Percentiles rank a stretch among this genome's conserved stretches.
Conservation (phyloP, 768 basidiomycete genomes). For the Dioszegia crocea region DNA sequence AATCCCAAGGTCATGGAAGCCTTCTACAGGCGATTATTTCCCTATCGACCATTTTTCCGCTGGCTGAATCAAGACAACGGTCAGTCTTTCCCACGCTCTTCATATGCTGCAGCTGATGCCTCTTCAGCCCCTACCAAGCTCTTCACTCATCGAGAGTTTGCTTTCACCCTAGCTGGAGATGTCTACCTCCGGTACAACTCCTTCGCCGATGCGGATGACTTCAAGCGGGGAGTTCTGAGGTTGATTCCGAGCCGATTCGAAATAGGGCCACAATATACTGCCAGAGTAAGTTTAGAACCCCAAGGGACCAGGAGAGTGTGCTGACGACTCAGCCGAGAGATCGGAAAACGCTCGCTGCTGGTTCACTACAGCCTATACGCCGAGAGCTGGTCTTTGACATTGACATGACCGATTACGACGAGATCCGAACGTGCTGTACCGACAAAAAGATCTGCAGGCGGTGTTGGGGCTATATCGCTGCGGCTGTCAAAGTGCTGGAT, state of each 20-base stretch:
- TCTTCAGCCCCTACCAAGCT: conserved; percentile 59
- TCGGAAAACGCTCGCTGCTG: conserved; percentile 72
- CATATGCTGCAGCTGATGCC: not conserved
- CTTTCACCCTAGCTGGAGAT: conserved; percentile 85
- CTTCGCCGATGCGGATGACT: conserved; percentile 75
- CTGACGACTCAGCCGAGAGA: conserved; percentile 67
- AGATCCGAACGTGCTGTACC: conserved; percentile 88
- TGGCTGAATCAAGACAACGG: conserved; percentile 92
- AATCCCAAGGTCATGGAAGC: conserved; percentile 57
- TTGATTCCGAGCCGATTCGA: conserved; percentile 91
- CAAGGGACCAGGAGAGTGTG: not conserved
- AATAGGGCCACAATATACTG: conserved; percentile 89
- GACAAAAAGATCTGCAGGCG: conserved; percentile 82
- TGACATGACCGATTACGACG: conserved; percentile 99
- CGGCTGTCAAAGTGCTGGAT: conserved; percentile 84
- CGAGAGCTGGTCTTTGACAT: conserved; percentile 99
- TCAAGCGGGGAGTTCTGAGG: conserved; percentile 80
- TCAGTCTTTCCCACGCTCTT: conserved; percentile 26
- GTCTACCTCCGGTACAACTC: conserved; percentile 94
- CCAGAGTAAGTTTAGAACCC: conserved; percentile 59
- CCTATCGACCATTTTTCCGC: conserved; percentile 84
- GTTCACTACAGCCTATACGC: conserved; percentile 65
- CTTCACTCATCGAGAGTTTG: conserved; percentile 91
- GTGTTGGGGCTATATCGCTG: conserved; percentile 93
- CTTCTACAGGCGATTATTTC: conserved; percentile 88